phyloP scores from a whole-genome alignment of 768 basidiomycete genomes.

The Lactarius psammicola region DNA sequence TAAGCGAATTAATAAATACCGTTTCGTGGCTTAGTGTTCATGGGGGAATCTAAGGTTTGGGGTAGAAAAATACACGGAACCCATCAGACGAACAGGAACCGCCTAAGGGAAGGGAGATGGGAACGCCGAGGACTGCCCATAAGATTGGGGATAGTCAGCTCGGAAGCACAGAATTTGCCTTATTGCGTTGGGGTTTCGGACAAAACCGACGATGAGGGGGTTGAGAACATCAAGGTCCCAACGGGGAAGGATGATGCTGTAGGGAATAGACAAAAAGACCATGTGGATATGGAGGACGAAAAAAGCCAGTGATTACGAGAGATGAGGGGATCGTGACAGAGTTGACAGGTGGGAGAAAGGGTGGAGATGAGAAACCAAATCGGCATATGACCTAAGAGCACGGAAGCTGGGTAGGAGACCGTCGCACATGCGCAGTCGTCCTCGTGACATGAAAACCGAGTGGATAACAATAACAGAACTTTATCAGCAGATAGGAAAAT shows the following conservation, averaged over 20 bases:
- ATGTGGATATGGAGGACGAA: slow-evolving; percentile 2
- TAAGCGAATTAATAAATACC: slow-evolving; percentile 11
- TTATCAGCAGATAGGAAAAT: neutral
- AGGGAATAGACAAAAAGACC: slow-evolving; percentile 2
- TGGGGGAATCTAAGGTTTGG: slow-evolving; percentile 25
- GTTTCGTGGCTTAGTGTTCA: slow-evolving; percentile 4
- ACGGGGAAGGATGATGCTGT: neutral
- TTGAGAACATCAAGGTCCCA: neutral
- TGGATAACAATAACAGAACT: neutral
- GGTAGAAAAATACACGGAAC: slow-evolving; percentile 14
- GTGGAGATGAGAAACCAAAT: neutral
- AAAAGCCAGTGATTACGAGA: neutral
- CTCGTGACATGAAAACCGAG: neutral
- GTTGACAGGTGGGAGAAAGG: neutral
- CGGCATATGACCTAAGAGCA: neutral
- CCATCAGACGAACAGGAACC: slow-evolving; percentile 15
- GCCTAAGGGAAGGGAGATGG: slow-evolving; percentile 4
- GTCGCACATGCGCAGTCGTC: neutral
- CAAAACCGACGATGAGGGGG: slow-evolving; percentile 8
- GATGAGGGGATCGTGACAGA: neutral
- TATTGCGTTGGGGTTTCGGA: slow-evolving; percentile 3
- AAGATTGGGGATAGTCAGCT: neutral
- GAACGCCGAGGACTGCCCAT: slow-evolving; percentile 18
- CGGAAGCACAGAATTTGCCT: slow-evolving; percentile 13
- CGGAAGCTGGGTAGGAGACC: neutral